Evolutionary conservation across 129 eudicot genomes (phyloP).

Genomic region (Pseudognaphalium luteoalbum): DNA sequence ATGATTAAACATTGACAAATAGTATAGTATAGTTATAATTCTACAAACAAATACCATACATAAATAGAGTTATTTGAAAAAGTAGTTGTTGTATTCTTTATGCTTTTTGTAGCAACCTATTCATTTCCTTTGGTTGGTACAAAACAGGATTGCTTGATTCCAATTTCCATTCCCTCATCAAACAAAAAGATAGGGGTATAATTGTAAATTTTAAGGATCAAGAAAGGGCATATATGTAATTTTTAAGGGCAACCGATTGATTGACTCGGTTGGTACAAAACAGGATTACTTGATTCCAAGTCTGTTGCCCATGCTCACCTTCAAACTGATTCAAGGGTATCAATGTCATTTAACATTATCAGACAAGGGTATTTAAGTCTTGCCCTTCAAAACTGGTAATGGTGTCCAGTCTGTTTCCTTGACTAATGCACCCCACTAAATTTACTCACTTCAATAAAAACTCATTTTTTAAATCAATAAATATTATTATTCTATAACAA

Average conservation of each 20-base stretch:
- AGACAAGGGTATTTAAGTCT: conserved; percentile 42
- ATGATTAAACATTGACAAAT: too few relatives aligned
- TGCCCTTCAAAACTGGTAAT: conserved; percentile 22
- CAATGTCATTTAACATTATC: neutral
- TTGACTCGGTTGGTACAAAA: conserved; percentile 22
- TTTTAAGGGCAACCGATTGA: neutral
- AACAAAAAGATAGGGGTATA: neutral
- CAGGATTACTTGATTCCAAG: conserved; percentile 28
- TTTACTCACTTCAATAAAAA: conserved; percentile 39
- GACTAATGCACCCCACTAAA: conserved; percentile 41
- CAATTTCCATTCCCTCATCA: conserved; percentile 21
- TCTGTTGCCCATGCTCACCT: conserved; percentile 7
- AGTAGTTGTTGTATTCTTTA: conserved; percentile 15
- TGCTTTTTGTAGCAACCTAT: conserved; percentile 12
- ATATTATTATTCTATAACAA: neutral
- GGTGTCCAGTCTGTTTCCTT: conserved; percentile 56
- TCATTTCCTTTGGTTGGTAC: conserved; percentile 22
- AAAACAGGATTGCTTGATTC: conserved; percentile 30
- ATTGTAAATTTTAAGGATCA: neutral
- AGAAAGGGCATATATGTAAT: neutral
- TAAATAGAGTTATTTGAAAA: neutral
- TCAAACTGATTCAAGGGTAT: neutral
- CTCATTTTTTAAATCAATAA: conserved; percentile 11
- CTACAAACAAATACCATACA: neutral
- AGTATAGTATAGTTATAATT: too few relatives aligned